Conservation (phyloP, 345 rosid species). For the Acer campestre region DNA sequence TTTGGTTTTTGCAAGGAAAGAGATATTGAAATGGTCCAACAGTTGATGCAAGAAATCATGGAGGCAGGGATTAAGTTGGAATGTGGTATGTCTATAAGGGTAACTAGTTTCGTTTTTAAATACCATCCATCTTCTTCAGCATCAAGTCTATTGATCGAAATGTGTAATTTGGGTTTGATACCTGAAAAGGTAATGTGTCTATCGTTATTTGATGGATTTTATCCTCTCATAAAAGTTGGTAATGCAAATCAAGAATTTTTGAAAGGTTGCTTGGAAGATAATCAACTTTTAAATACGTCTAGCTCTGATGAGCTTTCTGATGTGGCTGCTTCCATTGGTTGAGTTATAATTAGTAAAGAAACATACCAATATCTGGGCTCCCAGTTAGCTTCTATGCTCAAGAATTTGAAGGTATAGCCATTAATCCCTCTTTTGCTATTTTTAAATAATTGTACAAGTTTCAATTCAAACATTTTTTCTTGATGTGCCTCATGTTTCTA, state of each 20-base stretch:
- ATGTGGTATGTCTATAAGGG: constrained; percentile 30
- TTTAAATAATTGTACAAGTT: neutral
- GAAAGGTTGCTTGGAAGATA: constrained; percentile 8
- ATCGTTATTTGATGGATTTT: constrained; percentile 12
- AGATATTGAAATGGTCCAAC: constrained; percentile 50
- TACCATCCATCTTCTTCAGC: constrained; percentile 30
- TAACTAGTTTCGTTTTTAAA: constrained; percentile 33
- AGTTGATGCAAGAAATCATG: constrained; percentile 49
- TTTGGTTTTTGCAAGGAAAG: constrained; percentile 47
- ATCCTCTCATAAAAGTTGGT: constrained; percentile 7
- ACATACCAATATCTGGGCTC: neutral
- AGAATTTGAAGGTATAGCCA: neutral
- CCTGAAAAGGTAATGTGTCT: constrained; percentile 25
- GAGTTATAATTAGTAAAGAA: neutral
- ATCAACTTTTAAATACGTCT: constrained; percentile 21
- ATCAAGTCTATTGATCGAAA: constrained; percentile 33
- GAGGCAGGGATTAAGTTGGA: constrained; percentile 47
- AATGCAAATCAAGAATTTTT: neutral
- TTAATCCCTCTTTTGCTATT: neutral
- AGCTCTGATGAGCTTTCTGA: constrained; percentile 32
- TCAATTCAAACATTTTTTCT: neutral
- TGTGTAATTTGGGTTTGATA: constrained; percentile 35
- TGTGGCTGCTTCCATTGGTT: constrained; percentile 31
- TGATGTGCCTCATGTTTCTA: neutral
- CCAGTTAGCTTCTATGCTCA: neutral